Conservation (phyloP, 108 stramenopile species). For the Skeletonema tropicum region DNA sequence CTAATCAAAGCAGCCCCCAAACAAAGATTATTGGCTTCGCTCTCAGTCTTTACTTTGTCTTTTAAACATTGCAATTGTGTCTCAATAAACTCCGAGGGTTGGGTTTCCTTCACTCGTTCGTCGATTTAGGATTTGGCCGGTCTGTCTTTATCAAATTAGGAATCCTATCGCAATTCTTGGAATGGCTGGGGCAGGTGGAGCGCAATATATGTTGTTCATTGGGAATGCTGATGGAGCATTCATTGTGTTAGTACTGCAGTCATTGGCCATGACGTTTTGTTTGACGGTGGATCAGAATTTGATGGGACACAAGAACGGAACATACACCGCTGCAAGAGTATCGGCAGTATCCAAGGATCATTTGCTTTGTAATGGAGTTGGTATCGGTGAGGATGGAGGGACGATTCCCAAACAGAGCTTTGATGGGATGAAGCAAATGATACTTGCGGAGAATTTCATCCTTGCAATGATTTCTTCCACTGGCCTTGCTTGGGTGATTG, state of each 20-base stretch:
- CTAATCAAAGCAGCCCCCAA: background rate
- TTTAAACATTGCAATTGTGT: background rate
- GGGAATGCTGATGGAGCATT: background rate
- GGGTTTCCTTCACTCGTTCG: background rate
- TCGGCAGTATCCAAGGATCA: background rate
- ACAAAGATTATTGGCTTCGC: background rate
- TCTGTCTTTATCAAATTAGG: background rate
- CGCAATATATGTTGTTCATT: background rate
- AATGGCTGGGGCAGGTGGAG: background rate
- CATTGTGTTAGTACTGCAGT: background rate
- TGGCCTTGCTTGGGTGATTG: background rate
- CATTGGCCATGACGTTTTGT: background rate
- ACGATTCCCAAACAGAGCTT: background rate
- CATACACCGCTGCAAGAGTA: background rate
- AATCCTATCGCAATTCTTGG: background rate
- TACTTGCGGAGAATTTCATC: background rate
- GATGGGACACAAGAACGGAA: background rate
- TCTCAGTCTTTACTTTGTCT: background rate
- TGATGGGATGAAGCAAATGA: background rate
- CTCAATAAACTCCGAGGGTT: background rate
- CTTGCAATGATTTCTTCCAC: background rate
- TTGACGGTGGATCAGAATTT: constrained; percentile 1
- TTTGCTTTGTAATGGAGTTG: constrained; percentile 1
- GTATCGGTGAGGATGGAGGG: constrained; percentile 2
- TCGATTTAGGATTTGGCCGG: constrained; percentile 1